Evolutionary conservation across 805 yeast species (phyloP), one percentile per base, ranked within the genome.

Genomic region (Yarrowia porcina): DNA sequence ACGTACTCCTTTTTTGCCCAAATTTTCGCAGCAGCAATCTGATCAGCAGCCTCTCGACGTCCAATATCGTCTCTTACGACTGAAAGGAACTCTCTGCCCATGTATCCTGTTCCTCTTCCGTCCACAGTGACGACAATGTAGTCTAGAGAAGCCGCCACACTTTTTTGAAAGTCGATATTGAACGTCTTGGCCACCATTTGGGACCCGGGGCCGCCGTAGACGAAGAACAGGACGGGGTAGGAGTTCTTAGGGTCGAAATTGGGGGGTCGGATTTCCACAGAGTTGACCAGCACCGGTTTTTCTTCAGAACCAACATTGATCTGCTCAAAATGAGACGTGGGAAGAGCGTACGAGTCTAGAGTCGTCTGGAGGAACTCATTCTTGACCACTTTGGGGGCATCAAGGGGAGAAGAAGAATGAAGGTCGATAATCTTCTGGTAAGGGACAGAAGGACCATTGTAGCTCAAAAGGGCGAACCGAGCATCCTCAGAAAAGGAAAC

Each of bases 171-270:
- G 9, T 82, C 79, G 32, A 88, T 75, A 0, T 81, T 71, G 69
- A 84, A 90, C 13, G 76, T 71, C 66, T 88, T 84, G 44, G 80
- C 76, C 7, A 93, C 97, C 61, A 83, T 78, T 73, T 94, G 98
- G 6, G 96, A 88, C 35, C 91, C 94, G 9, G 99, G 99, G 0
- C 99, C 99, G 21, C 97, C 97, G 71, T 94, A 94, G 4, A 91
- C 91, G 71, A 81, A 91, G 72, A 94, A 93, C 64, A 94, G 78
- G 0, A 94, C 85, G 0, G 98, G 98, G 72, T 93, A 91, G 72
- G 86, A 79, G 69, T 79, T 77, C 18, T 67, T 69, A 9, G 75
- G 69, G 69, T 89, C 81, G 71, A 94, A 94, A 66, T 80, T 76
- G 44, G 86, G 80, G 1, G 98, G 98, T 45, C 86, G 76, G 5